Conservation (phyloP, 202 grass and related monocot species). For the Elaeis oleifera region DNA sequence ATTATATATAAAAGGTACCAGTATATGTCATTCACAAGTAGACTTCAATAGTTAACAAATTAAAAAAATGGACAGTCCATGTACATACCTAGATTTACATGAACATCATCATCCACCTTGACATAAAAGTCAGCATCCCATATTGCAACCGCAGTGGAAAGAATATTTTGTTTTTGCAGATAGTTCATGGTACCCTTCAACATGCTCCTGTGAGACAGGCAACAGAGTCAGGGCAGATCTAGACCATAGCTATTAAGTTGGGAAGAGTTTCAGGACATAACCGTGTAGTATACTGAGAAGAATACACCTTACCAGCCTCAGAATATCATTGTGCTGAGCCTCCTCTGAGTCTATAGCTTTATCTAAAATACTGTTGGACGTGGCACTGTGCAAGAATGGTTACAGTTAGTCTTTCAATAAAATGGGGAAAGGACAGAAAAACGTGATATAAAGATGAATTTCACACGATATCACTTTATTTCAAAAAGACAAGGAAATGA, state of each 20-base stretch:
- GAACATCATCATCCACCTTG: conserved; percentile 20
- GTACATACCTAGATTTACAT: conserved; percentile 17
- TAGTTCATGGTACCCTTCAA: conserved; percentile 18
- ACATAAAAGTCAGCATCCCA: conserved; percentile 19
- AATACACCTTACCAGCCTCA: conserved; percentile 8
- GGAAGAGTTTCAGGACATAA: too few species aligned
- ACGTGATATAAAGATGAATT: too few species aligned
- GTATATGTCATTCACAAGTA: too few species aligned
- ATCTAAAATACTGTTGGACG: conserved; percentile 14
- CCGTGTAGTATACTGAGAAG: too few species aligned
- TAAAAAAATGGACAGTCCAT: too few species aligned
- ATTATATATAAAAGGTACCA: background rate
- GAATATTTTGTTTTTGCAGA: conserved; percentile 18
- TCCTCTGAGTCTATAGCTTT: conserved; percentile 15
- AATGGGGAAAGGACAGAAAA: too few species aligned
- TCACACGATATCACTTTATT: too few species aligned
- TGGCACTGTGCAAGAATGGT: conserved; percentile 4
- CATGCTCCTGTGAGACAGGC: background rate
- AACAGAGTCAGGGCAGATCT: background rate
- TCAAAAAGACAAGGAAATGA: too few species aligned
- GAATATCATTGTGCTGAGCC: conserved; percentile 8
- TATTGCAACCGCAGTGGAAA: conserved; percentile 12
- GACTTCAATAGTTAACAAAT: too few species aligned
- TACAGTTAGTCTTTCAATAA: background rate
- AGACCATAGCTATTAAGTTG: too few species aligned